phyloP scores from a whole-genome alignment of 306 rosid genomes.

The Begonia loranthoides region DNA sequence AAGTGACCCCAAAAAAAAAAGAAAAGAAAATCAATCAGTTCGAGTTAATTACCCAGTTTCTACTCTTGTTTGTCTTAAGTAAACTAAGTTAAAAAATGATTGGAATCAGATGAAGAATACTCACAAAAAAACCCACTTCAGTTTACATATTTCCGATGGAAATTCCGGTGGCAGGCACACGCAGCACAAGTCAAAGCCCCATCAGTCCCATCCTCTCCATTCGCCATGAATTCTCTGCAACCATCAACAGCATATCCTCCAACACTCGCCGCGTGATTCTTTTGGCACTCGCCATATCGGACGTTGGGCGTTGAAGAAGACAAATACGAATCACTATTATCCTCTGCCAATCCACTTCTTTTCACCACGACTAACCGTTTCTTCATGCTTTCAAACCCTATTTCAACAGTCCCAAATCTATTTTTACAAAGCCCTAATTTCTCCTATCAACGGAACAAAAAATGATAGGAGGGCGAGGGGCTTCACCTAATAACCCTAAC shows the following conservation, averaged over 20 bases:
- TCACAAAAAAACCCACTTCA: slow-evolving; percentile 65
- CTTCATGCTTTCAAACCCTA: slow-evolving; percentile 35
- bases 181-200: slow-evolving; percentile 68
- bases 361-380: slow-evolving; percentile 63
- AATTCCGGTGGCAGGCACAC: slow-evolving; percentile 84
- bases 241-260: slow-evolving; percentile 94
- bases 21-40: no score
- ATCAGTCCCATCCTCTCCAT: slow-evolving; percentile 40
- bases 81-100: no score
- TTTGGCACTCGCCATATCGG: slow-evolving; percentile 74
- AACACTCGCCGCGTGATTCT: slow-evolving; percentile 81
- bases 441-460: slow-evolving; percentile 1
- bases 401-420: slow-evolving; percentile 1
- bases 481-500: slow-evolving; percentile 1
- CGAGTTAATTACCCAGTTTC: no score
- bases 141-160: slow-evolving; percentile 62
- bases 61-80: no score
- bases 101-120: slow-evolving; percentile 61
- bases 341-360: slow-evolving; percentile 18
- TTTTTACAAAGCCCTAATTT: neutral
- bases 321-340: slow-evolving; percentile 12
- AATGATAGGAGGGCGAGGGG: neutral
- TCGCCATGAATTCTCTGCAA: slow-evolving; percentile 82
- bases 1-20: no score
- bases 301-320: slow-evolving; percentile 44